Evolutionary conservation across 2,329 filamentous ascomycete genomes (phyloP).

Genomic region (Colletotrichum caudatum): DNA sequence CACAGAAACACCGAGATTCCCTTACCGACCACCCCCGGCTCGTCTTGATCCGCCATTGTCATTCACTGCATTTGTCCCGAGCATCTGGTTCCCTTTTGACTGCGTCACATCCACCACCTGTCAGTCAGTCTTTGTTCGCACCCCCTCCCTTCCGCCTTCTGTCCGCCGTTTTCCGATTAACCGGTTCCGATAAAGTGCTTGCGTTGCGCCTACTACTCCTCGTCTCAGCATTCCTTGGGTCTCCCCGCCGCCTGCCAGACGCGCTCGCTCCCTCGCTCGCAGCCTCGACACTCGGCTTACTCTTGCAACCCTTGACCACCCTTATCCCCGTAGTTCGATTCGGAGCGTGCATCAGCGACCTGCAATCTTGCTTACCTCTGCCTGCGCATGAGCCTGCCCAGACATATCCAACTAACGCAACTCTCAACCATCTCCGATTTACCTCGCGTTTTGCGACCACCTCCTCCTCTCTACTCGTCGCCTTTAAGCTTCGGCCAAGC

Average conservation of each 20-base stretch:
- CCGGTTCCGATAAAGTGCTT: slow-evolving; percentile 22
- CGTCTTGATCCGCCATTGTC: slow-evolving; percentile 29
- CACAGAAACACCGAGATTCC: slow-evolving; percentile 31
- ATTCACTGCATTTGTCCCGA: slow-evolving; percentile 39
- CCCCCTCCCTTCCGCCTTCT: slow-evolving; percentile 17
- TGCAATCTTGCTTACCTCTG: slow-evolving; percentile 12
- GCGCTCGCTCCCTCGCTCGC: slow-evolving; percentile 19
- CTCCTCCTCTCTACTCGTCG: slow-evolving; percentile 23
- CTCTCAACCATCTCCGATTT: slow-evolving; percentile 20
- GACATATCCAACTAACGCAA: slow-evolving; percentile 10
- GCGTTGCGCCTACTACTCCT: slow-evolving; percentile 27
- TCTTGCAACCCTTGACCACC: slow-evolving; percentile 18
- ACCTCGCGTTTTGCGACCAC: slow-evolving; percentile 20
- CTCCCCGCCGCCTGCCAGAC: slow-evolving; percentile 19
- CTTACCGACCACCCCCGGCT: slow-evolving; percentile 25
- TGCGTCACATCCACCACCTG: slow-evolving; percentile 31
- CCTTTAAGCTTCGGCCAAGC: slow-evolving; percentile 35
- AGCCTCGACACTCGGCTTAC: slow-evolving; percentile 2
- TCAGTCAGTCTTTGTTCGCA: slow-evolving; percentile 8
- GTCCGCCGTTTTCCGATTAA: slow-evolving; percentile 7
- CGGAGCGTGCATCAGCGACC: slow-evolving; percentile 14
- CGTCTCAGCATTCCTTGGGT: slow-evolving; percentile 28
- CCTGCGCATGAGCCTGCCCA: slow-evolving; percentile 19
- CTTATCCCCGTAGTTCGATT: slow-evolving; percentile 28
- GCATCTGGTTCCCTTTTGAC: slow-evolving; percentile 33